These are phyloP conservation scores for Trypanosoma lewisi DNA, from an alignment of 208 protist genomes.

Conservation along the genomic window DNA sequence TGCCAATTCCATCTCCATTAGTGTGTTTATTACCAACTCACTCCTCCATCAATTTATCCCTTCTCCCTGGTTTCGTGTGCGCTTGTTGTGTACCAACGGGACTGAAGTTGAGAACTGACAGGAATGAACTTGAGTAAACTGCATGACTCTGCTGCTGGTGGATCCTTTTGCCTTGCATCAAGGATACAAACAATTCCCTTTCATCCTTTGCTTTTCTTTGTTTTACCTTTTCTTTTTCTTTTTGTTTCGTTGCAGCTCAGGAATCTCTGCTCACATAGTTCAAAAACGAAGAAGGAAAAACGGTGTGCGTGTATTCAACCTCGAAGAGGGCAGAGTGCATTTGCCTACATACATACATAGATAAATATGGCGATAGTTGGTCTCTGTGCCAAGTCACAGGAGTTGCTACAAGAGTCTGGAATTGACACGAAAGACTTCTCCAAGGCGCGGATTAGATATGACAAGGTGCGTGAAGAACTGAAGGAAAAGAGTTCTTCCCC, in stretches of 20 bases:
- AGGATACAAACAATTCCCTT: not conserved
- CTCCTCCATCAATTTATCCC: too few relatives aligned
- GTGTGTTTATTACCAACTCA: too few relatives aligned
- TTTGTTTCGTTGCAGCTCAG: not conserved
- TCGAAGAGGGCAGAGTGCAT: too few relatives aligned
- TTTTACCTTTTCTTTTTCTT: conserved; percentile 7
- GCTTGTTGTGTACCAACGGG: too few relatives aligned
- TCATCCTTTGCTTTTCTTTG: not conserved
- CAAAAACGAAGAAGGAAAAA: not conserved
- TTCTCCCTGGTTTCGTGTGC: too few relatives aligned
- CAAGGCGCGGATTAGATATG: conserved; percentile 62
- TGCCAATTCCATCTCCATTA: too few relatives aligned
- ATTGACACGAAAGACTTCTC: conserved; percentile 81
- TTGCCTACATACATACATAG: not conserved
- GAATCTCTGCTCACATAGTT: not conserved
- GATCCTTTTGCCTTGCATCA: not conserved
- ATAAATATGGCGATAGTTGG: conserved; percentile 44
- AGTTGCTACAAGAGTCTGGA: conserved; percentile 61
- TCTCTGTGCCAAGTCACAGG: conserved; percentile 45
- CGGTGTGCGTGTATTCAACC: not conserved
- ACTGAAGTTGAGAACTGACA: too few relatives aligned
- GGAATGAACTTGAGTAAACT: too few relatives aligned
- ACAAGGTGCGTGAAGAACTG: conserved; percentile 34
- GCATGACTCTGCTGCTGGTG: too few relatives aligned
- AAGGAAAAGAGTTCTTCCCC: not conserved